These are phyloP conservation scores for Cyclotella choctawhatcheeana DNA, from an alignment of 108 stramenopile species.

Conservation along the genomic window DNA sequence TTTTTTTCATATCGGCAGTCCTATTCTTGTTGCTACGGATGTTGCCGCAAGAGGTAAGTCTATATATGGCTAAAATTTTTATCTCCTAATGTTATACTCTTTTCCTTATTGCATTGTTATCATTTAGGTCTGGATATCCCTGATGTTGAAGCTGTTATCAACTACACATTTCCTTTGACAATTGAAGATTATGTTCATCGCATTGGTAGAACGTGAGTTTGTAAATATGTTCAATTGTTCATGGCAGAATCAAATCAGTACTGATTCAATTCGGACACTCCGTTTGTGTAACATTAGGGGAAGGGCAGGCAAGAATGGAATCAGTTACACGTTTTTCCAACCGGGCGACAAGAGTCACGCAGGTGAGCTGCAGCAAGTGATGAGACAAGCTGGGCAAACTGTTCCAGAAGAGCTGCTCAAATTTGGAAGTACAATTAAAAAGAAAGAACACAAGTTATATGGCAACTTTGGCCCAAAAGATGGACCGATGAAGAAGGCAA, in stretches of 20 bases:
- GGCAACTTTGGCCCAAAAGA: conserved; percentile 92
- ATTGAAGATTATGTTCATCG: conserved; percentile 96
- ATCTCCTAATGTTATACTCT: too few species aligned
- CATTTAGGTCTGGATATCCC: conserved; percentile 96
- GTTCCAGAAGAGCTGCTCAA: conserved; percentile 92
- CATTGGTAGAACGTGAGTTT: conserved; percentile 98
- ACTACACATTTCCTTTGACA: conserved; percentile 97
- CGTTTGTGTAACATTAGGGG: too few species aligned
- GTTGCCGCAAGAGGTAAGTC: conserved; percentile 92
- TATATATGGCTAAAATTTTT: too few species aligned
- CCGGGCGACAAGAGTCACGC: conserved; percentile 95
- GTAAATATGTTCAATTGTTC: too few species aligned
- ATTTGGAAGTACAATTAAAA: conserved; percentile 98
- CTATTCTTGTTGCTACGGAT: conserved; percentile 96
- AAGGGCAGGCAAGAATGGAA: conserved; percentile 96
- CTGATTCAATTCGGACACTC: too few species aligned
- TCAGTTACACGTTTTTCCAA: conserved; percentile 96
- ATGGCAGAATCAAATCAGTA: too few species aligned
- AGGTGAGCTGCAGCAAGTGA: conserved; percentile 96
- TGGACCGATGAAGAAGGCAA: conserved; percentile 86
- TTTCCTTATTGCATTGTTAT: not conserved
- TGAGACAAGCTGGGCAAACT: conserved; percentile 92
- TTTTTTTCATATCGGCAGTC: too few species aligned
- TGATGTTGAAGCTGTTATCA: conserved; percentile 96
- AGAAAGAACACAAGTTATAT: conserved; percentile 99